Evolutionary conservation across 495 filamentous ascomycete species (phyloP).

Genomic region (Xeromyces bisporus): DNA sequence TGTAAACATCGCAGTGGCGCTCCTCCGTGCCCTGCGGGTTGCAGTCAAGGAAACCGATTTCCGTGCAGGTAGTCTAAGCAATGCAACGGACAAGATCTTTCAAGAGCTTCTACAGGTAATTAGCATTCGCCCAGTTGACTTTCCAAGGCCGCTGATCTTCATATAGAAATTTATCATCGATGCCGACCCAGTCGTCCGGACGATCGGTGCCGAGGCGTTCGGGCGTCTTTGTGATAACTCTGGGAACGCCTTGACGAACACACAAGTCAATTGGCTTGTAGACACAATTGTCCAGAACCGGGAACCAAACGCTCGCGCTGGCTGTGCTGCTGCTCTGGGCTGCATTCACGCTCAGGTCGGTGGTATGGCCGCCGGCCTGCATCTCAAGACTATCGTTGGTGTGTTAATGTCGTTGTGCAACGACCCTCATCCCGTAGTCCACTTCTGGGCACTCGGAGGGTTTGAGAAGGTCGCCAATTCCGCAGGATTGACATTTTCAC

Average conservation of each 20-base stretch:
- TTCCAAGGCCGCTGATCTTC: constrained; percentile 1
- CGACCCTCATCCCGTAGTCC: constrained; percentile 90
- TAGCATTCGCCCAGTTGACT: constrained; percentile 2
- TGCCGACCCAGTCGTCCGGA: constrained; percentile 69
- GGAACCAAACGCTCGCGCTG: constrained; percentile 82
- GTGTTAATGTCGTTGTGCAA: constrained; percentile 91
- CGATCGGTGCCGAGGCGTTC: constrained; percentile 72
- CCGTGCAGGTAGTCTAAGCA: constrained; percentile 52
- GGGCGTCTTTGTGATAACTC: constrained; percentile 78
- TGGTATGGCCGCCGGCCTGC: constrained; percentile 95
- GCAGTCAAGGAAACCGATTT: constrained; percentile 62
- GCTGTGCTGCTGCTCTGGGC: constrained; percentile 84
- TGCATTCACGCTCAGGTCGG: constrained; percentile 90
- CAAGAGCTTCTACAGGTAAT: constrained; percentile 62
- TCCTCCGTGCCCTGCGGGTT: constrained; percentile 67
- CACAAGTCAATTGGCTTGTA: constrained; percentile 79
- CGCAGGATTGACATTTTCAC: constrained; percentile 79
- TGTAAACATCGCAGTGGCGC: constrained; percentile 72
- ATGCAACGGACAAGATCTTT: constrained; percentile 69
- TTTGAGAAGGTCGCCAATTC: constrained; percentile 80
- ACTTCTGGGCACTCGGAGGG: constrained; percentile 89
- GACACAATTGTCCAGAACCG: constrained; percentile 86
- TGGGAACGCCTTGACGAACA: constrained; percentile 74
- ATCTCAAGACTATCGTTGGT: constrained; percentile 87
- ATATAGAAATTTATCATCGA: constrained; percentile 55